Evolutionary conservation across 441 rosid species (phyloP).

Genomic region (Aleurites moluccanus): DNA sequence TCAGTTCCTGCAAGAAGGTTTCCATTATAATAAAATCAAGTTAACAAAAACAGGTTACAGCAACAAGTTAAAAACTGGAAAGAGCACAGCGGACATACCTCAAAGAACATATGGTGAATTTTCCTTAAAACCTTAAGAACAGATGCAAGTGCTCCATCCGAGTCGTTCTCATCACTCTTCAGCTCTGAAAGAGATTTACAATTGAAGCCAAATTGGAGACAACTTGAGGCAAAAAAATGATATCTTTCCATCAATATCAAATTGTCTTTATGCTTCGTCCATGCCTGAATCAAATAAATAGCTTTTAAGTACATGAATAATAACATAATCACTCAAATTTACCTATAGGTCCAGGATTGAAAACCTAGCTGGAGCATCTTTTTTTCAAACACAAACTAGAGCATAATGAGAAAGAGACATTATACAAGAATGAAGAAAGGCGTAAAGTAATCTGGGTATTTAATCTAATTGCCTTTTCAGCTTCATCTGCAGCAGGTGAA

Average conservation of each 20-base stretch:
- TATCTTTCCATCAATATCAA: slow-evolving; percentile 87
- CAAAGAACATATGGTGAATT: slow-evolving; percentile 57
- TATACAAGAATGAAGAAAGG: background rate
- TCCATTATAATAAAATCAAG: slow-evolving; percentile 13
- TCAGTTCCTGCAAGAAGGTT: slow-evolving; percentile 41
- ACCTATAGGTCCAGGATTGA: background rate
- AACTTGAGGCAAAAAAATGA: slow-evolving; percentile 86
- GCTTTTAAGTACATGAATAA: slow-evolving; percentile 8
- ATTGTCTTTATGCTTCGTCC: slow-evolving; percentile 80
- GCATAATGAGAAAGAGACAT: background rate
- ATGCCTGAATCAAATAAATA: slow-evolving; percentile 46
- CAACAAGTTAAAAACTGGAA: background rate
- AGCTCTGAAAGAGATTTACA: slow-evolving; percentile 73
- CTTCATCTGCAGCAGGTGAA: background rate
- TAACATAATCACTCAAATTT: background rate
- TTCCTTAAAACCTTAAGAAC: slow-evolving; percentile 58
- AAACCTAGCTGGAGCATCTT: background rate
- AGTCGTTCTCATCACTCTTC: slow-evolving; percentile 73
- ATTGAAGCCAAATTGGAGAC: slow-evolving; percentile 68
- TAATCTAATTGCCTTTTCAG: background rate
- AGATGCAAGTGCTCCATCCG: slow-evolving; percentile 78
- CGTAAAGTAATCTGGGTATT: too few species aligned
- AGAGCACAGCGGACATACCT: slow-evolving; percentile 39
- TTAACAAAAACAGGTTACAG: slow-evolving; percentile 6
- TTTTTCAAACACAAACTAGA: background rate